Evolutionary conservation across 352 stramenopile genomes (phyloP).

Genomic region (Pythium sukuiense): DNA sequence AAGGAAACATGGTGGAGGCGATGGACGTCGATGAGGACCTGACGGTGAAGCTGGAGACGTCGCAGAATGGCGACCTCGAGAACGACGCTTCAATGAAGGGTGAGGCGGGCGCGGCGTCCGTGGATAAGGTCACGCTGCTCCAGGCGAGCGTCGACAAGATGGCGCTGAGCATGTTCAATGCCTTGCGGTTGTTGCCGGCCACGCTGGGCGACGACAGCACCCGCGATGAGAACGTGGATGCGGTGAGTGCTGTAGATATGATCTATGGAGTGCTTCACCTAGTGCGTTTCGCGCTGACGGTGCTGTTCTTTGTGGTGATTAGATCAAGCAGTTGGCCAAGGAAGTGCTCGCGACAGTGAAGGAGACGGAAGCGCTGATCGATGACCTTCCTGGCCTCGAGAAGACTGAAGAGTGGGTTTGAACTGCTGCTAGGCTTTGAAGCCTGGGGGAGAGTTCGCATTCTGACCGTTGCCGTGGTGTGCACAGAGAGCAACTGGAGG

Average conservation of each 20-base stretch:
- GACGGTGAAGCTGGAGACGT: conserved; percentile 9
- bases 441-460: background rate
- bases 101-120: conserved; percentile 13
- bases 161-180: conserved; percentile 89
- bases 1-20: conserved; percentile 20
- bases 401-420: conserved; percentile 66
- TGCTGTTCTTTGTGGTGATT: conserved; percentile 4
- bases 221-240: conserved; percentile 55
- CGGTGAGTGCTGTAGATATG: conserved; percentile 29
- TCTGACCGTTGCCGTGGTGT: background rate
- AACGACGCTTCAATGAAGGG: background rate
- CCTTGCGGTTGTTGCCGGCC: conserved; percentile 69
- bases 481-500: conserved; percentile 75
- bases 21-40: conserved; percentile 20
- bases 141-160: conserved; percentile 87
- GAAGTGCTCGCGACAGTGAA: conserved; percentile 80
- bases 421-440: background rate
- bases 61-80: conserved; percentile 5
- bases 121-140: conserved; percentile 83
- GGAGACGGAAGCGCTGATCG: conserved; percentile 77
- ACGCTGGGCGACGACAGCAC: conserved; percentile 43
- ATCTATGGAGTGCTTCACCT: too few species aligned
- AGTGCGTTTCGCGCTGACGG: background rate
- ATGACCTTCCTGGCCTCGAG: conserved; percentile 78
- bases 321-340: conserved; percentile 75